Evolutionary conservation across 768 basidiomycete species (phyloP).

Genomic region (Trametes cinnabarina): DNA sequence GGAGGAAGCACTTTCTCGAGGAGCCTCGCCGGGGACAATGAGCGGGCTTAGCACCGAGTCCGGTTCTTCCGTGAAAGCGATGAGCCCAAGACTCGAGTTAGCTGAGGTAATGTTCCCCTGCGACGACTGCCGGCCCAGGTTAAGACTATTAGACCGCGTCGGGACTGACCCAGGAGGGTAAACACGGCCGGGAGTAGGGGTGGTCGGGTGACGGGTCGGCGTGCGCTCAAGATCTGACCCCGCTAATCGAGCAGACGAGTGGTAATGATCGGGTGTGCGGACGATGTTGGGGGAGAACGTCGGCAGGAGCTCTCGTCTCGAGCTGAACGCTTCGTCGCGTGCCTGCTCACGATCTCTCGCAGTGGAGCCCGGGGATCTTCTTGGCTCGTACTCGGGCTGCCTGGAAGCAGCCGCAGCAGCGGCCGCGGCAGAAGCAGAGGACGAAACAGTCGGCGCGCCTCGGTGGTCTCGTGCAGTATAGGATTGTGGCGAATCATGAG

Average conservation of each 20-base stretch:
- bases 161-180: slow-evolving; percentile 21
- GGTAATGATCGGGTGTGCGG: slow-evolving; percentile 66
- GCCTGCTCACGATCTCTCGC: slow-evolving; percentile 12
- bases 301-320: slow-evolving; percentile 52
- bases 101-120: slow-evolving; percentile 3
- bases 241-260: slow-evolving; percentile 14
- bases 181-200: slow-evolving; percentile 18
- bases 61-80: slow-evolving; percentile 32
- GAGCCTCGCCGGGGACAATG: slow-evolving; percentile 3
- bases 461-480: slow-evolving; percentile 16
- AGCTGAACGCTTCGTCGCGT: slow-evolving; percentile 46
- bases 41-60: slow-evolving; percentile 31
- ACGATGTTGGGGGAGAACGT: slow-evolving; percentile 71
- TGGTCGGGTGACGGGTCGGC: slow-evolving; percentile 1
- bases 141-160: slow-evolving; percentile 21
- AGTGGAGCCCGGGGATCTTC: slow-evolving; percentile 19
- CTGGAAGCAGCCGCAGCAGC: slow-evolving; percentile 8
- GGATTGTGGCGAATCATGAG: slow-evolving; percentile 8
- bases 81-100: slow-evolving; percentile 12
- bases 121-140: slow-evolving; percentile 14
- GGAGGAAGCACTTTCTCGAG: neutral
- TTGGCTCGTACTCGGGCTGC: slow-evolving; percentile 8
- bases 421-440: slow-evolving; percentile 13
- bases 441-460: slow-evolving; percentile 16
- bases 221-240: slow-evolving; percentile 9